These are phyloP conservation scores for Phaeolepiota aurea DNA, from an alignment of 768 basidiomycete species.

Conservation along the genomic window DNA sequence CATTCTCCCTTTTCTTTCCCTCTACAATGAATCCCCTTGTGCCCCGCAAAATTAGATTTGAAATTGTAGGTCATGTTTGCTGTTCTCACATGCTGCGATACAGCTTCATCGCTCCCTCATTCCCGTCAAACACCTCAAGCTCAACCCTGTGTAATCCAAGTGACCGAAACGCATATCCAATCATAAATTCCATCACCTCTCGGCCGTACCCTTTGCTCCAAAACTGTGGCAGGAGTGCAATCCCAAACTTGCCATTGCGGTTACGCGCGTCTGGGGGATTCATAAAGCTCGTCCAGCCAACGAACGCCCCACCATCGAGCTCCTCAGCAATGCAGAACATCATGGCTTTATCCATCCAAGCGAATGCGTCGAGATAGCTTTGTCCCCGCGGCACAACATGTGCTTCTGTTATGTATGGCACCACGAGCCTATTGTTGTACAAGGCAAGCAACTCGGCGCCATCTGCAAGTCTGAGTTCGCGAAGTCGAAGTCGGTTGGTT, in stretches of 20 bases:
- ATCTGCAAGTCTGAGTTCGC: constrained; percentile 13
- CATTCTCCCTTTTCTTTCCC: constrained; percentile 24
- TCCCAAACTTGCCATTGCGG: constrained; percentile 15
- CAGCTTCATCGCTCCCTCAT: constrained; percentile 10
- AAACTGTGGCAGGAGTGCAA: constrained; percentile 13
- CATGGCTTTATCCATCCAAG: constrained; percentile 3
- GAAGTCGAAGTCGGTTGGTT: constrained; percentile 15
- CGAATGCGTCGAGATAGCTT: constrained; percentile 7
- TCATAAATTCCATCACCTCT: constrained; percentile 9
- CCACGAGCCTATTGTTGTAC: constrained; percentile 14
- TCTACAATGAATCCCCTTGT: constrained; percentile 31
- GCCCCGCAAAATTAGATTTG: neutral
- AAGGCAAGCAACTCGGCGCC: constrained; percentile 11
- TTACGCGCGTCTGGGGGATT: constrained; percentile 14
- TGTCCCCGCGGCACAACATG: constrained; percentile 10
- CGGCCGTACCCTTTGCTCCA: constrained; percentile 17
- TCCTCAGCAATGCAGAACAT: constrained; percentile 9
- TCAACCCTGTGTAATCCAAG: constrained; percentile 17
- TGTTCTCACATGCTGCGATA: constrained; percentile 24
- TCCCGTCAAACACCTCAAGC: constrained; percentile 11
- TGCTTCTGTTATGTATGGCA: constrained; percentile 10
- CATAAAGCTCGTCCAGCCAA: constrained; percentile 10
- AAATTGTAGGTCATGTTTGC: too few species aligned
- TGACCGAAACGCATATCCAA: constrained; percentile 10
- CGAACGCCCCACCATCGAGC: constrained; percentile 13